Evolutionary conservation across 352 stramenopile species (phyloP).

Genomic region (Globisporangium takayamanum): DNA sequence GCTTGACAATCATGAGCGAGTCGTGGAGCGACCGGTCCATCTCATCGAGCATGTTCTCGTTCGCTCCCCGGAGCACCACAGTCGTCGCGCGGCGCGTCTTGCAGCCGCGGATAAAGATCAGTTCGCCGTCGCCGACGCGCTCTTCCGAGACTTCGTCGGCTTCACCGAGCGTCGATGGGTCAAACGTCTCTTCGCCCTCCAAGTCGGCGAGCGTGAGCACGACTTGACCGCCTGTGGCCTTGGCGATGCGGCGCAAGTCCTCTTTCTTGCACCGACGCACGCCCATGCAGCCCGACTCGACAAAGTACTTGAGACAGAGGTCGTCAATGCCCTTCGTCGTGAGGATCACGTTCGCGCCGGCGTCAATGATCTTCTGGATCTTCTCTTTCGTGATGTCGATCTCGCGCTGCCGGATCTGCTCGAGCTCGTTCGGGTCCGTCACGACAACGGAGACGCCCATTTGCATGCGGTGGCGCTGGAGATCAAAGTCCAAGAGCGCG

Average conservation of each 20-base stretch:
- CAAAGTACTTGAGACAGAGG: slow-evolving; percentile 99
- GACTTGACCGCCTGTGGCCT: slow-evolving; percentile 96
- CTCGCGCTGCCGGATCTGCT: slow-evolving; percentile 98
- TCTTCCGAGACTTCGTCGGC: slow-evolving; percentile 94
- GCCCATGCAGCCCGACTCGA: slow-evolving; percentile 96
- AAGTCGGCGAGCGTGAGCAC: slow-evolving; percentile 98
- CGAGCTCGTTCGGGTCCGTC: slow-evolving; percentile 93
- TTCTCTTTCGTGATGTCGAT: slow-evolving; percentile 99
- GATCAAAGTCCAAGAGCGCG: slow-evolving; percentile 98
- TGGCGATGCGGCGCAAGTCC: slow-evolving; percentile 97
- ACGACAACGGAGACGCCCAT: slow-evolving; percentile 94
- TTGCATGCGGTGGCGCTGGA: slow-evolving; percentile 97
- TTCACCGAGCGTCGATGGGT: slow-evolving; percentile 89
- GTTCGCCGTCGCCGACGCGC: slow-evolving; percentile 97
- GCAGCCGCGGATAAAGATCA: slow-evolving; percentile 98
- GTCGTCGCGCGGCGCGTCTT: slow-evolving; percentile 93
- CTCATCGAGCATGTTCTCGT: slow-evolving; percentile 99
- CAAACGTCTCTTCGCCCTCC: slow-evolving; percentile 97
- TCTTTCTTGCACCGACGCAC: slow-evolving; percentile 97
- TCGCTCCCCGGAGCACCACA: slow-evolving; percentile 97
- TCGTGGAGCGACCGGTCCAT: slow-evolving; percentile 99
- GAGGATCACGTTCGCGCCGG: slow-evolving; percentile 97
- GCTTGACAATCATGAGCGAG: slow-evolving; percentile 98
- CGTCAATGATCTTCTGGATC: slow-evolving; percentile 98
- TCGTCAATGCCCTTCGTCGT: slow-evolving; percentile 99